Evolutionary conservation across 1,284 basidiomycete species (phyloP), one percentile per base, ranked within the genome.

Genomic region (Farysia itapuensis): DNA sequence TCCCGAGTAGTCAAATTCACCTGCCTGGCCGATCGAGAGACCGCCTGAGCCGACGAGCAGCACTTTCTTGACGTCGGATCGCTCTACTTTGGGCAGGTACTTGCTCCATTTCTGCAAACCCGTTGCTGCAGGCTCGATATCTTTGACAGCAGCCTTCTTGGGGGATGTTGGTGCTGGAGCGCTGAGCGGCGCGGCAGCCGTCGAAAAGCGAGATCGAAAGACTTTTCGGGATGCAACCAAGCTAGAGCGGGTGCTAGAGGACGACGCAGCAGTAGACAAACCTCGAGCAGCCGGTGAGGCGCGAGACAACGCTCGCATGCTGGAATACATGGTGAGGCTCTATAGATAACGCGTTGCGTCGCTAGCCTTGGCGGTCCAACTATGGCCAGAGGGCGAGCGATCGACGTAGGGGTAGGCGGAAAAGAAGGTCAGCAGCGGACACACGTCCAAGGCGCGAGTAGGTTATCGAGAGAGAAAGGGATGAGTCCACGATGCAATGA

Each of bases 1-100:
- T 89, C 74, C 95, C 21, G 92, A 96, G 80, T 99, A 98, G 79
- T 99, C 95, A 79, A 99, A 99, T 79, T 99, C 95, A 78, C 95
- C 95, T 4, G 95, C 95, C 79, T 98, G 95, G 33, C 95, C 95
- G 61, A 99, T 98, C 74, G 86, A 88, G 37, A 99, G 85, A 56
- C 95, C 95, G 72, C 95, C 95, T 61, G 87, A 90, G 59, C 95
- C 95, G 39, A 98, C 91, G 49, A 98, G 90, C 53, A 98, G 83
- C 38, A 98, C 95, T 77, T 94, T 95, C 77, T 88, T 86, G 35
- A 98, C 94, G 68, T 96, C 86, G 20, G 90, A 60, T 22, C 73
- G 67, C 50, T 64, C 61, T 26, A 64, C 66, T 52, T 72, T 72
- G 26, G 69, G 69, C 23, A 72, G 51, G 51, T 67, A 72, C 51